Base-by-base conservation (phyloP, 2,329 filamentous ascomycete species). In the Lachnellula arida region DNA sequence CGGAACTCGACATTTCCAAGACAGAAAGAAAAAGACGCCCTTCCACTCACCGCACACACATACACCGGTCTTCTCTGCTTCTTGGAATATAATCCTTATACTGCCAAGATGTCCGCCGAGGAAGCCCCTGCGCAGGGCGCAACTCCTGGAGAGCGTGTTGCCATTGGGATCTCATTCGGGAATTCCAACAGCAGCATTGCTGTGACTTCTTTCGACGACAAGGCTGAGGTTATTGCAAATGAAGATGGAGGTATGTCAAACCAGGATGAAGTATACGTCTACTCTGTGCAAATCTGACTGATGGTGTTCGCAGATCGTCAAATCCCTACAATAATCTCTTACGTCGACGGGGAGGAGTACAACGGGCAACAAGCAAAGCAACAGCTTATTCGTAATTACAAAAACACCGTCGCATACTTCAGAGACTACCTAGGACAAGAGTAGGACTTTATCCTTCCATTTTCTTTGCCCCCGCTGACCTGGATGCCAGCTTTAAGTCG, bases 101-200 rank as follows among this genome's bases (percentile, higher is more conserved):
- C 46, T 37, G 37, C 22, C 35, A 66, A 60, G 37, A 71, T 71
- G 69, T 60, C 67, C 57, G 60, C 60, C 58, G 65, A 68, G 61
- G 60, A 51, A 14, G 54, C 49, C 40, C 25, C 55, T 49, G 57
- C 60, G 5, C 65, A 56, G 51, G 63, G 63, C 55, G 49, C 62
- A 59, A 75, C 78, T 74, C 82, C 83, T 51, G 76, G 74, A 65
- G 79, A 85, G 66, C 80, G 84, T 67, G 78, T 81, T 68, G 90
- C 88, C 72, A 97, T 99, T 76, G 94, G 94, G 73, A 91, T 99
- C 72, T 89, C 92, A 65, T 97, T 97, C 80, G 94, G 94, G 76
- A 99, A 97, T 80, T 92, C 91, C 60, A 96, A 96, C 85, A 95
- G 91, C 78, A 97, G 91, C 59, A 97, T 99, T 76, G 93, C 93